A percentile compares a stretch with the other conserved stretches of the same genome.
phyloP scores from a whole-genome alignment of 257 asterid species.

The Solanum infundibuliforme region DNA sequence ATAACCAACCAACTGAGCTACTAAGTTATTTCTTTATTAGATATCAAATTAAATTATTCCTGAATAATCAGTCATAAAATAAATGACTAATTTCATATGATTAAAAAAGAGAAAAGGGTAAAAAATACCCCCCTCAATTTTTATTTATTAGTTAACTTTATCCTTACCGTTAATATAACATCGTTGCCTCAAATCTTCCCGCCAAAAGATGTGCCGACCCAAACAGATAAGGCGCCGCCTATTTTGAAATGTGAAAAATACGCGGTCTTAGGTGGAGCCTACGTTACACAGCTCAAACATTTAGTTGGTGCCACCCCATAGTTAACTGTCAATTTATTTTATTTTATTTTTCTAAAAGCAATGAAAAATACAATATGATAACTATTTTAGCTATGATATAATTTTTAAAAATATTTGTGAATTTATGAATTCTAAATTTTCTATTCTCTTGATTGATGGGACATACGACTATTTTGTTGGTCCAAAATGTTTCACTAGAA shows the following conservation, averaged over 20 bases:
- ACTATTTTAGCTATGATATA: background rate
- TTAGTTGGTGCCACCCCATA: conserved; percentile 62
- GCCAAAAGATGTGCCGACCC: conserved; percentile 15
- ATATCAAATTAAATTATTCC: no score
- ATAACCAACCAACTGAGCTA: no score
- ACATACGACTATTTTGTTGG: background rate
- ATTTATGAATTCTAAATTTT: background rate
- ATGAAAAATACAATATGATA: background rate
- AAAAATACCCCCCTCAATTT: no score
- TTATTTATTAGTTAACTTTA: no score
- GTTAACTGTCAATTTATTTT: conserved; percentile 23
- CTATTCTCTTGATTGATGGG: background rate
- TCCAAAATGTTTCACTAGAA: background rate
- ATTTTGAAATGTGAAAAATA: conserved; percentile 22
- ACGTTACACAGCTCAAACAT: background rate
- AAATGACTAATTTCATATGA: background rate
- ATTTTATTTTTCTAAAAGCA: background rate
- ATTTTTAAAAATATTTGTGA: background rate
- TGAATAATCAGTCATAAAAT: no score
- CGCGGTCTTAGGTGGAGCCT: conserved; percentile 40
- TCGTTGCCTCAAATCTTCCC: conserved; percentile 17
- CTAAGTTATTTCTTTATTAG: no score
- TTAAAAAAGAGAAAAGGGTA: no score
- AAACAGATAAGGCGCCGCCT: conserved; percentile 32
- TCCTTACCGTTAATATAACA: no score